Evolutionary conservation across 2,329 filamentous ascomycete species (phyloP), one percentile per base, ranked within the genome.

Genomic region (Thermoascus crustaceus): DNA sequence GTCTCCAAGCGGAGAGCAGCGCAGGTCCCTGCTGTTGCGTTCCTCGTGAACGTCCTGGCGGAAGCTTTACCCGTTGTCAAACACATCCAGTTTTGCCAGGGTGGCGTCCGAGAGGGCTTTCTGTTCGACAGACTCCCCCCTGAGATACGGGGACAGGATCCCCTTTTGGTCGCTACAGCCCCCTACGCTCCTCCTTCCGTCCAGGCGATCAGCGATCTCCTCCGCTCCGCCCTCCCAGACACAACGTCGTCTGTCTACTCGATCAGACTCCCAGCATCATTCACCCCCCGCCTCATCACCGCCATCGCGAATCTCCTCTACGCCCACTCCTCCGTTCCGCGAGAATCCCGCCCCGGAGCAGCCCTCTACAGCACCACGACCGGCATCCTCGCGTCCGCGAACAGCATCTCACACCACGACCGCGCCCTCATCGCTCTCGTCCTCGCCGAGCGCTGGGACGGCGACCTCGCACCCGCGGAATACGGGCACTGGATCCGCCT

Each of bases 101-200:
- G 88, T 13, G 88, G 87, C 5, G 88, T 94, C 42, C 72, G 87
- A 25, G 87, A 94, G 60, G 88, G 88, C 0, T 79, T 79, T 27
- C 64, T 94, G 24, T 86, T 85, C 62, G 77, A 83, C 60, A 78
- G 72, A 41, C 71, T 94, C 7, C 68, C 76, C 0, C 46, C 58
- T 0, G 55, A 68, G 0, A 58, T 82, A 10, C 75, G 82, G 36
- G 73, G 77, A 32, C 70, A 75, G 45, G 71, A 81, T 47, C 85
- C 87, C 0, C 63, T 94, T 1, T 61, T 76, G 7, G 73, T 76
- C 0, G 77, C 76, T 1, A 83, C 78, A 0, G 49, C 53, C 9
- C 66, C 65, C 1, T 74, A 72, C 42, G 72, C 72, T 0, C 61
- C 67, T 2, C 55, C 58, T 0, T 73, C 73, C 0, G 60, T 68